Evolutionary conservation across 2,329 filamentous ascomycete species (phyloP).

Genomic region (Phaeosphaeriaceae sp.): DNA sequence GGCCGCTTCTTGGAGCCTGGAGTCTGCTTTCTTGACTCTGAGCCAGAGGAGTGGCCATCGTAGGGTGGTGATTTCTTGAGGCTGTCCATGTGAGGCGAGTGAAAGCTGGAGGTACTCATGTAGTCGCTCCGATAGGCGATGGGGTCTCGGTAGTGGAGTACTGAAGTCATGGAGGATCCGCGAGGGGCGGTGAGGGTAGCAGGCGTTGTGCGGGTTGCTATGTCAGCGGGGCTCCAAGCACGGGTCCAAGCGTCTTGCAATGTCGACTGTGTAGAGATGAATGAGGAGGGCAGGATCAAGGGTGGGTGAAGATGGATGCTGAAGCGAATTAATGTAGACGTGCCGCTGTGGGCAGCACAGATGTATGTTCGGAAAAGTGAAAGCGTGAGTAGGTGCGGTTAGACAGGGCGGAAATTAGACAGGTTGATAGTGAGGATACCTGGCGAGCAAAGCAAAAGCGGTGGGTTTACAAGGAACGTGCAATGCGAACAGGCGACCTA

Average conservation of each 20-base stretch:
- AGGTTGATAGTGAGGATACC: slow-evolving; percentile 17
- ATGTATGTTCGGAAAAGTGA: slow-evolving; percentile 27
- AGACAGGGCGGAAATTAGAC: slow-evolving; percentile 22
- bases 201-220: slow-evolving; percentile 38
- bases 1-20: slow-evolving; percentile 55
- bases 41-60: slow-evolving; percentile 50
- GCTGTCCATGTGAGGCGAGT: slow-evolving; percentile 45
- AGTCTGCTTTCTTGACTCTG: slow-evolving; percentile 47
- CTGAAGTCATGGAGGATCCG: slow-evolving; percentile 51
- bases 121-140: slow-evolving; percentile 49
- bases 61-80: slow-evolving; percentile 47
- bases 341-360: slow-evolving; percentile 31
- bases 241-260: slow-evolving; percentile 36
- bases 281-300: slow-evolving; percentile 31
- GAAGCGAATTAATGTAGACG: slow-evolving; percentile 35
- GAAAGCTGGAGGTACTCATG: slow-evolving; percentile 47
- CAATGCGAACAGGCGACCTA: slow-evolving; percentile 39
- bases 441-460: slow-evolving; percentile 18
- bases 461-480: slow-evolving; percentile 27
- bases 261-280: slow-evolving; percentile 28
- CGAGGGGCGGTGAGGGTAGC: slow-evolving; percentile 43
- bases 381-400: slow-evolving; percentile 4
- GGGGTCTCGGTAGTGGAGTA: slow-evolving; percentile 49
- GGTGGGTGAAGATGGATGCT: slow-evolving; percentile 26
- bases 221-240: slow-evolving; percentile 40